Conservation (phyloP, 352 stramenopile species). For the Phytophthora sp. region DNA sequence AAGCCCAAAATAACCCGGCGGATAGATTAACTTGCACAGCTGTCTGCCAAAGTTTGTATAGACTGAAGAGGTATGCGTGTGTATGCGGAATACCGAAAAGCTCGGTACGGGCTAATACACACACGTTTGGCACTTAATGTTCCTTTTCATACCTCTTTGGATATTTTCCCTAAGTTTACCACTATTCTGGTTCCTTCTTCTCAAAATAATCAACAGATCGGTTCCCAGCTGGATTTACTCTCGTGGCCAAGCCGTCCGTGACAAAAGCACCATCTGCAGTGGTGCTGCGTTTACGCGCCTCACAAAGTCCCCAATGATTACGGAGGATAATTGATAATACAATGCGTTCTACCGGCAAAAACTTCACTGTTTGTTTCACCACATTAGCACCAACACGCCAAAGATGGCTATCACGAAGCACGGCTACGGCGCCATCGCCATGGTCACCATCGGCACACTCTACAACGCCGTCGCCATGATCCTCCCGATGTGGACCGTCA, state of each 20-base stretch:
- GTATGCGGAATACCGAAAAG: background rate
- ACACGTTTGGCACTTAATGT: background rate
- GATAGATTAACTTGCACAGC: no score
- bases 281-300: background rate
- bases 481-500: slow-evolving; percentile 14
- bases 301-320: no score
- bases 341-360: no score
- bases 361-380: no score
- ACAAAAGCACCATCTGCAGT: background rate
- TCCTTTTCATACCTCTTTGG: background rate
- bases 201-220: background rate
- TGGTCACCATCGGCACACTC: slow-evolving; percentile 7
- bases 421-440: slow-evolving; percentile 15
- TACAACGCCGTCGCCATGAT: slow-evolving; percentile 12
- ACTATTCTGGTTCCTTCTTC: background rate
- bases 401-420: slow-evolving; percentile 11
- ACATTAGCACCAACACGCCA: background rate
- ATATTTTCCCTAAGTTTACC: background rate
- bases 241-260: background rate
- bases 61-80: background rate
- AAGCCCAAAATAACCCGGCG: no score
- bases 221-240: background rate
- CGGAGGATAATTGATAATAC: no score
- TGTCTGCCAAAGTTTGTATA: background rate
- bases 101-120: background rate